A percentile compares a stretch with the other conserved stretches of the same genome.
Evolutionary conservation across 2,329 filamentous ascomycete genomes (phyloP).

Genomic region (Colletotrichum eleusines): DNA sequence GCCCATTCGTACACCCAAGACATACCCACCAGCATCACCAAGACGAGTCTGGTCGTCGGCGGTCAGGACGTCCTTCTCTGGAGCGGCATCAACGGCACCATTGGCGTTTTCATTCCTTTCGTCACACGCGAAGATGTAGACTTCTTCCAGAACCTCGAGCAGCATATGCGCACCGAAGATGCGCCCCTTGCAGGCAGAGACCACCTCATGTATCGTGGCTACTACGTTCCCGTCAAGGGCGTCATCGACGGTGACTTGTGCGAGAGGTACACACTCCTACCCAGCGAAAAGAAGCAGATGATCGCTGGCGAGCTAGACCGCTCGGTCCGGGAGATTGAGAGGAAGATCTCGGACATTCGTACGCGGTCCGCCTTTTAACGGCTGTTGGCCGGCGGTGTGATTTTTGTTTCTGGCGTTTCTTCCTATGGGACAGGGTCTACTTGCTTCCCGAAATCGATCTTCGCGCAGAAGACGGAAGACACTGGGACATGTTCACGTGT

Average conservation of each 20-base stretch:
- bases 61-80: slow-evolving; percentile 93
- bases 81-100: slow-evolving; percentile 93
- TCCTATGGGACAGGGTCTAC: neutral
- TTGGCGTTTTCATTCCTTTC: slow-evolving; percentile 94
- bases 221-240: slow-evolving; percentile 96
- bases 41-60: slow-evolving; percentile 89
- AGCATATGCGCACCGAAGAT: slow-evolving; percentile 87
- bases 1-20: slow-evolving; percentile 93
- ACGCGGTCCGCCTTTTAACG: slow-evolving; percentile 69
- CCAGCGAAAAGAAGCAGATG: slow-evolving; percentile 92
- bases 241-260: slow-evolving; percentile 97
- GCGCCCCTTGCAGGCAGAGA: slow-evolving; percentile 91
- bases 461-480: slow-evolving; percentile 2
- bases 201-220: slow-evolving; percentile 94
- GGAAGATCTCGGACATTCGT: slow-evolving; percentile 84
- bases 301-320: slow-evolving; percentile 94
- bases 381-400: neutral
- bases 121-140: slow-evolving; percentile 92
- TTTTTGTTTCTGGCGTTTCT: slow-evolving; percentile 1
- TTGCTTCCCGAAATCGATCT: neutral
- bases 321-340: slow-evolving; percentile 91
- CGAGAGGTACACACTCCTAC: slow-evolving; percentile 87
- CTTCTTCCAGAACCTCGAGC: slow-evolving; percentile 96
- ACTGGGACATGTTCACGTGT: slow-evolving; percentile 11
- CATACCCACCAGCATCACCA: slow-evolving; percentile 89